Conservation (phyloP, 257 asterid species). For the Perilla frutescens region DNA sequence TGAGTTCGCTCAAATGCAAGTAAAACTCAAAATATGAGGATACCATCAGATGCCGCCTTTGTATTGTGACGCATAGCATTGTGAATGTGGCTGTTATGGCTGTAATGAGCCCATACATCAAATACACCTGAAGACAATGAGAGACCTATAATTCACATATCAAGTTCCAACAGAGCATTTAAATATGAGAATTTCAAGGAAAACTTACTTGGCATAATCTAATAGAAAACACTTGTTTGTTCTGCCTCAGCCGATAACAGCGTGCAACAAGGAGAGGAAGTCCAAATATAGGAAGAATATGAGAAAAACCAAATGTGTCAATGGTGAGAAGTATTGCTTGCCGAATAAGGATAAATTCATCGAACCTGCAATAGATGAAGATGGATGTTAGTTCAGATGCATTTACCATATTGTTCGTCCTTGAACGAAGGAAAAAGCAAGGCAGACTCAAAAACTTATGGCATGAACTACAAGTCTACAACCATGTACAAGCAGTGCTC, state of each 20-base stretch:
- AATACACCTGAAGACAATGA: constrained; percentile 64
- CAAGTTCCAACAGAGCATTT: background rate
- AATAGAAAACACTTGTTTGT: constrained; percentile 46
- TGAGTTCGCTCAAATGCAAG: background rate
- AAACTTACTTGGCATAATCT: constrained; percentile 69
- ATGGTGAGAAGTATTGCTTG: constrained; percentile 83
- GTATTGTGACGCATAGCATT: constrained; percentile 79
- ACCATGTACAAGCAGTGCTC: background rate
- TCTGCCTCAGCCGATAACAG: constrained; percentile 38
- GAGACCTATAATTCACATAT: constrained; percentile 15
- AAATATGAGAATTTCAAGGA: constrained; percentile 3
- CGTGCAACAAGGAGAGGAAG: constrained; percentile 74
- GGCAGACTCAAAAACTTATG: background rate
- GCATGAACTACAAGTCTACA: constrained; percentile 9
- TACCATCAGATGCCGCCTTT: constrained; percentile 98
- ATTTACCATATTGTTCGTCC: constrained; percentile 1
- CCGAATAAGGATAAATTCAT: constrained; percentile 86
- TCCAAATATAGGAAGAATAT: constrained; percentile 80
- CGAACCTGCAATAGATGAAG: constrained; percentile 60
- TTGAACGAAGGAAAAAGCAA: constrained; percentile 11
- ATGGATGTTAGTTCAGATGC: constrained; percentile 13
- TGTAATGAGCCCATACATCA: constrained; percentile 71
- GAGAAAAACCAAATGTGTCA: constrained; percentile 92
- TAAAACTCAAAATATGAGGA: constrained; percentile 1
- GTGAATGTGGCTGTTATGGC: constrained; percentile 73